Evolutionary conservation across 2,329 filamentous ascomycete species (phyloP), one percentile per base, ranked within the genome.

Genomic region (Hysterium pulicare): DNA sequence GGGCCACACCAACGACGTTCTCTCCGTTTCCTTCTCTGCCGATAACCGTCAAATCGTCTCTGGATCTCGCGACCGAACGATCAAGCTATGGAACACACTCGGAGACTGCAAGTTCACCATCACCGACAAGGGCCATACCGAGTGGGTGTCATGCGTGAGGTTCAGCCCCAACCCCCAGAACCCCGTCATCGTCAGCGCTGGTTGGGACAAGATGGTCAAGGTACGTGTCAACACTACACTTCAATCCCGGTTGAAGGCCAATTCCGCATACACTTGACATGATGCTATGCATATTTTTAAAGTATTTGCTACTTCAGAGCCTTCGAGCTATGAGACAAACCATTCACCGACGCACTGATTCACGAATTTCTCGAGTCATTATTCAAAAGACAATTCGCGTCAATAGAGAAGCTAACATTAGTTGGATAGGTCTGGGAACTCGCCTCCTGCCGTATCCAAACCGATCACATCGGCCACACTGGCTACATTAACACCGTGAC

Each of bases 261-360:
- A 28, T 20, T 56, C 30, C 34, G 17, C 41, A 16, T 38, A 13
- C 39, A 15, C 10, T 45, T 77, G 77, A 82, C 71, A 93, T 90
- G 91, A 97, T 97, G 91, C 81, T 86, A 82, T 86, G 81, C 83
- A 86, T 82, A 69, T 73, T 74, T 72, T 70, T 77, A n/a, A 90
- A 89, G 90, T 97, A 97, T 97, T 97, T 97, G 93, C 93, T 97
- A 97, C 93, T 98, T 97, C 91, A 96, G 93, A 98, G 90, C 89
- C 82, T 76, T 73, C 72, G 72, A 82, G 90, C 89, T 74, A 95
- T 97, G 93, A 98, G 91, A 98, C 88, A 83, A 94, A 78, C 76
- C 81, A n/a, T 82, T 86, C 86, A 91, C 90, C 87, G 53, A 77
- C 81, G 82, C 81, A 79, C 89, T 94, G 88, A 94, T 82, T 69